Base-by-base conservation (phyloP, 116 monocot species). In the Dioscorea cayenensis region DNA sequence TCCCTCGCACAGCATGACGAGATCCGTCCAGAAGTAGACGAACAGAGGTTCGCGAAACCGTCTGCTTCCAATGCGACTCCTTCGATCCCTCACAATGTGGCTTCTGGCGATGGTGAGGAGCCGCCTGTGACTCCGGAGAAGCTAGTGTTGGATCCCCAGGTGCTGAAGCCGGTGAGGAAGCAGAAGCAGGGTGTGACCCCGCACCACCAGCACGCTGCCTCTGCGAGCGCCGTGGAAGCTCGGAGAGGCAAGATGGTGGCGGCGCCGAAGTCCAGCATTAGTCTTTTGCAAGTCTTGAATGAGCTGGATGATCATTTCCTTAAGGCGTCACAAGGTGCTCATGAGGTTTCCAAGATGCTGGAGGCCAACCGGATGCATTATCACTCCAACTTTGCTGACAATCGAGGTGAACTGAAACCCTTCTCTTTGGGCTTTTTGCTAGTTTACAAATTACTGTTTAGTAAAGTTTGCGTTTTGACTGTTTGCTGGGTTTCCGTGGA, bases 331-430 rank as follows among this genome's bases (percentile, higher is more conserved):
- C 83, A 90, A 80, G 83, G 90, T 55, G 88, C 90, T 3, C 77
- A 84, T n/a, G 83, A 88, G 11, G 90, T 97, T 0, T 86, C 90
- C 0, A 88, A 86, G 74, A 93, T 90, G 88, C 84, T 97, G 32
- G 97, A 97, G 80, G 86, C 97, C 28, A 85, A 79, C 22, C 72
- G 93, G 66, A 78, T 97, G 84, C 93, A 97, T 81, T 97, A 93
- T 69, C 97, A 97, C 73, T 97, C 97, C 12, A 97, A 97, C 68
- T 93, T 88, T 68, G 97, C 88, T 1, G 97, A 93, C 66, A 90
- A 88, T 70, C 76, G 92, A 71, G 97, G 97, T 86, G 71, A 38
- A 55, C 16, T 18, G 14, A 55, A 55, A 55, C n/a, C 14, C 10
- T 32, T 18, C 55, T 55, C 55, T 55, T 55, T 18, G 18, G 1